These are phyloP conservation scores for Polygonum aviculare DNA, from an alignment of 148 eudicot genomes.

Conservation along the genomic window DNA sequence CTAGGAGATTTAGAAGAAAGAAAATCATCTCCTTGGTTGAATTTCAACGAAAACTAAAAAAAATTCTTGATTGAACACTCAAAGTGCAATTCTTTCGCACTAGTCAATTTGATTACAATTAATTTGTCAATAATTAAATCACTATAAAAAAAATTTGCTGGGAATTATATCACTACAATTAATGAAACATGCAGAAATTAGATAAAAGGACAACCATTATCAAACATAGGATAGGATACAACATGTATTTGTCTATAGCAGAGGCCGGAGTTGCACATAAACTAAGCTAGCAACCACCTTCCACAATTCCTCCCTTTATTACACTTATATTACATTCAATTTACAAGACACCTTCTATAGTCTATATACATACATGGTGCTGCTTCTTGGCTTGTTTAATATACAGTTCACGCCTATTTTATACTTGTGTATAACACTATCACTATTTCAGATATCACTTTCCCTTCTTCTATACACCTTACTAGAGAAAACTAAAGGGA, in stretches of 20 bases:
- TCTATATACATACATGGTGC: background rate
- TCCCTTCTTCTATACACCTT: background rate
- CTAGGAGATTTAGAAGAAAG: too few species aligned
- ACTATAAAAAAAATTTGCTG: too few species aligned
- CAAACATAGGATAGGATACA: background rate
- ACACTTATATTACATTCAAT: background rate
- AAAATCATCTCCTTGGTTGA: too few species aligned
- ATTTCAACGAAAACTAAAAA: too few species aligned
- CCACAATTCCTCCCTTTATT: background rate
- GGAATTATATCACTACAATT: background rate
- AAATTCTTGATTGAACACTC: too few species aligned
- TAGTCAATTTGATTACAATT: too few species aligned
- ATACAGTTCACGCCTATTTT: background rate
- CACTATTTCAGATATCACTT: background rate
- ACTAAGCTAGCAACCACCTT: background rate
- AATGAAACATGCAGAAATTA: background rate
- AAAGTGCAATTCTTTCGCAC: too few species aligned
- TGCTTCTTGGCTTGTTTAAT: background rate
- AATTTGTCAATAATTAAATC: too few species aligned
- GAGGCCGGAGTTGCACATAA: slow-evolving; percentile 2
- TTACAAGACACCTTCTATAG: background rate
- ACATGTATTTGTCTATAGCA: background rate
- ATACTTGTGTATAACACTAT: background rate
- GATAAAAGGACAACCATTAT: background rate
- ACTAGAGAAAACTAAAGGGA: background rate